Percentiles rank a stretch among this genome's conserved stretches.
These are phyloP conservation scores for Aureobasidium sp. DNA, from an alignment of 2,329 filamentous ascomycete species.

Conservation along the genomic window DNA sequence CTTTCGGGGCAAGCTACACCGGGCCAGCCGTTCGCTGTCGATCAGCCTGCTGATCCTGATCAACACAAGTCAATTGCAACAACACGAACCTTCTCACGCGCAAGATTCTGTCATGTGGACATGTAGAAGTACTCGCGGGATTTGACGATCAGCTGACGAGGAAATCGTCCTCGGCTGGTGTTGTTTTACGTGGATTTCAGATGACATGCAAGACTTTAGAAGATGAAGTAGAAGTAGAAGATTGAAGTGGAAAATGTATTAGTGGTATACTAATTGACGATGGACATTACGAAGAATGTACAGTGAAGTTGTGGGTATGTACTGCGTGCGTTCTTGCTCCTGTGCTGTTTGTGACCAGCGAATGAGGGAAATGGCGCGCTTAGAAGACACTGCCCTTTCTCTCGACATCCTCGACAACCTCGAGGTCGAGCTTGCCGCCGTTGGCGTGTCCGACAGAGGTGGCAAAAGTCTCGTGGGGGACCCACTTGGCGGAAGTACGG, in stretches of 20 bases:
- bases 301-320: not conserved
- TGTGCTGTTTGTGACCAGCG: not conserved
- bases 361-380: not conserved
- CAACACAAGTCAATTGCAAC: not conserved
- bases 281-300: not conserved
- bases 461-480: constrained; percentile 63
- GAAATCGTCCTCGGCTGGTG: not conserved
- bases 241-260: not conserved
- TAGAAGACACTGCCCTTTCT: constrained; percentile 31
- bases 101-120: not conserved
- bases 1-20: not conserved
- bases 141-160: not conserved
- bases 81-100: not conserved
- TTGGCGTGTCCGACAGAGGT: constrained; percentile 46
- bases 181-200: not conserved
- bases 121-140: not conserved
- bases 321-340: not conserved
- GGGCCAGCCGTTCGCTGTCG: not conserved
- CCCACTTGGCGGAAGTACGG: constrained; percentile 69
- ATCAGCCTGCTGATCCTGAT: not conserved
- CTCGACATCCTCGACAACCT: constrained; percentile 28
- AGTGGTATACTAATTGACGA: not conserved
- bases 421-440: constrained; percentile 26
- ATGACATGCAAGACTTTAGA: not conserved
- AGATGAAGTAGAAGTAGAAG: not conserved